Conservation (phyloP, 1,284 basidiomycete species). For the Coniferiporia weirii region DNA sequence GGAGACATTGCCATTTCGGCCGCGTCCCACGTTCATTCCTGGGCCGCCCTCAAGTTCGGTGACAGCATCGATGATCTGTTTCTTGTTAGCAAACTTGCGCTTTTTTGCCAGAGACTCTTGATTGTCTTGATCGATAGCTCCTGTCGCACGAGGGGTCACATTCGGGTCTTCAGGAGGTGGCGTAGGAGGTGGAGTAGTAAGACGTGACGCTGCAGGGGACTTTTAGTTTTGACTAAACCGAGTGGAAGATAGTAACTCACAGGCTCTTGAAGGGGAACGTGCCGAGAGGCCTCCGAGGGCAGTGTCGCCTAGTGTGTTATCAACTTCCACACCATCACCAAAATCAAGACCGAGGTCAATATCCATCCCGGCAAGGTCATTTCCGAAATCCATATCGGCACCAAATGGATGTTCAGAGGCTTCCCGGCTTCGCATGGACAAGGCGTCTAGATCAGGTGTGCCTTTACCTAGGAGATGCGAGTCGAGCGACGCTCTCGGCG, state of each 20-base stretch:
- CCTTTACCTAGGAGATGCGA: conserved; percentile 50
- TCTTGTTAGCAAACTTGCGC: conserved; percentile 50
- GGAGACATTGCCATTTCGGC: conserved; percentile 70
- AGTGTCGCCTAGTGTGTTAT: conserved; percentile 24
- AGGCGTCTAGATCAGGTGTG: conserved; percentile 49
- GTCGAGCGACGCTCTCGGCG: conserved; percentile 50
- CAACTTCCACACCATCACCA: conserved; percentile 41
- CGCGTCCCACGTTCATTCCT: conserved; percentile 53
- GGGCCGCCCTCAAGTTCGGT: conserved; percentile 78
- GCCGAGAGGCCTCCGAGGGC: conserved; percentile 41
- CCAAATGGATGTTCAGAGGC: conserved; percentile 61
- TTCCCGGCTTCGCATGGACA: conserved; percentile 58
- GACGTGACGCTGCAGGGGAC: conserved; percentile 54
- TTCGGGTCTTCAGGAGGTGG: conserved; percentile 55
- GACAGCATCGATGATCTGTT: conserved; percentile 54
- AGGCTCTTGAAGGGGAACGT: conserved; percentile 59
- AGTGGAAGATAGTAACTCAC: conserved; percentile 37
- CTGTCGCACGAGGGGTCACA: conserved; percentile 35
- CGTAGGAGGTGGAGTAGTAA: conserved; percentile 64
- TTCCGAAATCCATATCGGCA: conserved; percentile 54
- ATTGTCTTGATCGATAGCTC: conserved; percentile 27
- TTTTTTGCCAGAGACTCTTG: conserved; percentile 38
- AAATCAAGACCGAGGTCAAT: conserved; percentile 72
- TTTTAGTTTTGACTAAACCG: not conserved
- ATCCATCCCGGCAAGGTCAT: conserved; percentile 45